phyloP scores from a whole-genome alignment of 2,329 filamentous ascomycete genomes.

The Thielaviopsis ethacetica region DNA sequence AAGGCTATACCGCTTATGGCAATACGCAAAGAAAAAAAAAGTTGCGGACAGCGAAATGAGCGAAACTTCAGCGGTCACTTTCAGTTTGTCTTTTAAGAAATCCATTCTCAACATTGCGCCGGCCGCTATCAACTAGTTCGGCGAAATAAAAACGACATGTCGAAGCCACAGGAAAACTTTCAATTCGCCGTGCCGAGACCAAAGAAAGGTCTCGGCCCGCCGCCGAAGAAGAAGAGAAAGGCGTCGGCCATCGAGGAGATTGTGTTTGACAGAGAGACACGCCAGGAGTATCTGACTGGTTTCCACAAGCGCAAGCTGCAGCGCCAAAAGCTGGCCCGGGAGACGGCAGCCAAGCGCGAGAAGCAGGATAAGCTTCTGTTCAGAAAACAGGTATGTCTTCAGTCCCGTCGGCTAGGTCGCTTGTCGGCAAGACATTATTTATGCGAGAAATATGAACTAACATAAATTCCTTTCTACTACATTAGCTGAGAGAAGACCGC shows the following conservation, averaged over 20 bases:
- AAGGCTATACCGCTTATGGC: conserved; percentile 9
- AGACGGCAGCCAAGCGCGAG: conserved; percentile 59
- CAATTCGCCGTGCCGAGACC: conserved; percentile 39
- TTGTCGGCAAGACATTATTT: conserved; percentile 1
- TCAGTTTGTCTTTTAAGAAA: background rate
- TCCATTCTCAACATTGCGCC: background rate
- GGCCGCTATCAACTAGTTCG: background rate
- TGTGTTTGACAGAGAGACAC: conserved; percentile 62
- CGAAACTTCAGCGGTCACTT: conserved; percentile 4
- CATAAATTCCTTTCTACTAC: no score
- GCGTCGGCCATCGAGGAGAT: conserved; percentile 56
- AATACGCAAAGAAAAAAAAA: conserved; percentile 6
- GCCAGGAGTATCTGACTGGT: conserved; percentile 78
- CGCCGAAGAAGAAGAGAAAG: conserved; percentile 50
- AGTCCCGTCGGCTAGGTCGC: background rate
- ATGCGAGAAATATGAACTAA: background rate
- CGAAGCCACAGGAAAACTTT: background rate
- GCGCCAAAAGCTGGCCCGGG: conserved; percentile 70
- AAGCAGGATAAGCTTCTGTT: conserved; percentile 59
- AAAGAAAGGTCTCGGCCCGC: conserved; percentile 43
- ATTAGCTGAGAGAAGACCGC: conserved; percentile 66
- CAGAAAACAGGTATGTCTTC: conserved; percentile 52
- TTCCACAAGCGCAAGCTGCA: conserved; percentile 93
- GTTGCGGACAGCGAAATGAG: background rate
- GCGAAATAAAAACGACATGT: background rate